Conservation (phyloP, 805 yeast species). For the Candida alai region DNA sequence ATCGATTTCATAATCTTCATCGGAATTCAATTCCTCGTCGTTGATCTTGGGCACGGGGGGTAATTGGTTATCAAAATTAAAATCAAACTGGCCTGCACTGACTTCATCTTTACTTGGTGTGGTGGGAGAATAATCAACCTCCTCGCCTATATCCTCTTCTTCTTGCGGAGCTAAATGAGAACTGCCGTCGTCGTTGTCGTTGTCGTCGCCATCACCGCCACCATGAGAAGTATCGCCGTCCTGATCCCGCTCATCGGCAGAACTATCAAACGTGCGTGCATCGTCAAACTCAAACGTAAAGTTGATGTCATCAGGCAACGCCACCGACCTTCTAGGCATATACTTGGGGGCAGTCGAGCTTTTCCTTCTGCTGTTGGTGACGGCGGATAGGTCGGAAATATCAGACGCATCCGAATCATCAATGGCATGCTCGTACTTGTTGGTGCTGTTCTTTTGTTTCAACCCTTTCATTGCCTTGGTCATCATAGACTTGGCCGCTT, state of each 20-base stretch:
- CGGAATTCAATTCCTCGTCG: constrained; percentile 48
- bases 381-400: not conserved
- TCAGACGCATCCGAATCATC: constrained; percentile 6
- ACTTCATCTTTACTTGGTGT: constrained; percentile 1
- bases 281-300: constrained; percentile 42
- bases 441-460: constrained; percentile 7
- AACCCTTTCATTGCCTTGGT: constrained; percentile 32
- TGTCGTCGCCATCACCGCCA: constrained; percentile 4
- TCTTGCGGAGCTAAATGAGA: constrained; percentile 5
- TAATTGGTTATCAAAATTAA: constrained; percentile 29
- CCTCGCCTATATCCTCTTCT: constrained; percentile 18
- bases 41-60: constrained; percentile 51
- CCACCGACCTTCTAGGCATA: constrained; percentile 35
- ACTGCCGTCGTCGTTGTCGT: constrained; percentile 11
- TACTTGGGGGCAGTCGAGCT: constrained; percentile 20
- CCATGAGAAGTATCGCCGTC: constrained; percentile 9
- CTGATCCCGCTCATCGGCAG: constrained; percentile 14
- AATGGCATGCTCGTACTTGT: not conserved
- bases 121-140: constrained; percentile 10
- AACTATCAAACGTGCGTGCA: constrained; percentile 2
- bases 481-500: constrained; percentile 52
- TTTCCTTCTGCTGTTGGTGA: constrained; percentile 4
- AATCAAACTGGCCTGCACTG: constrained; percentile 16
- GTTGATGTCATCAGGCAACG: constrained; percentile 41
- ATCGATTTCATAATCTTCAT: constrained; percentile 62